These are phyloP conservation scores for Metschnikowia chrysomelidarum DNA, from an alignment of 805 yeast species.

Conservation along the genomic window DNA sequence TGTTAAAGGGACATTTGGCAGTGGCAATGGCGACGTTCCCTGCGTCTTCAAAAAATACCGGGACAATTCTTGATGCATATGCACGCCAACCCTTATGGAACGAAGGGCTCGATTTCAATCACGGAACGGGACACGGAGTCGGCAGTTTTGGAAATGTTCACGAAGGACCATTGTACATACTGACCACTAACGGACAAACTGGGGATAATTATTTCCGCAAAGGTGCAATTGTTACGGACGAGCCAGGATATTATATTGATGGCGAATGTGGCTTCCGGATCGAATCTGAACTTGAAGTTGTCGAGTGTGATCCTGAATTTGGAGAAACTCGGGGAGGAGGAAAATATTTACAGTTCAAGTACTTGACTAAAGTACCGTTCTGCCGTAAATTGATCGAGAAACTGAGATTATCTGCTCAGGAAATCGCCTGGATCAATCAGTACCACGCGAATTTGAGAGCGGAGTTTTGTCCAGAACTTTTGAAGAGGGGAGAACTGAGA, in stretches of 20 bases:
- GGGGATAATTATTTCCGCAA: conserved; percentile 37
- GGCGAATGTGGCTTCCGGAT: conserved; percentile 89
- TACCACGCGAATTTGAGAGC: conserved; percentile 32
- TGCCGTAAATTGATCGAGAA: conserved; percentile 35
- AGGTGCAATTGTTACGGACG: conserved; percentile 84
- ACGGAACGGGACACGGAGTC: conserved; percentile 98
- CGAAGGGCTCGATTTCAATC: conserved; percentile 81
- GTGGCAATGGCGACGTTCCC: conserved; percentile 81
- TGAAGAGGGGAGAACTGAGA: conserved; percentile 52
- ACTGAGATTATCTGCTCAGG: conserved; percentile 27
- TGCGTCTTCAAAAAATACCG: conserved; percentile 56
- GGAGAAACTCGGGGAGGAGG: conserved; percentile 31
- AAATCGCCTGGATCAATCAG: conserved; percentile 39
- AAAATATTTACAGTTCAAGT: conserved; percentile 36
- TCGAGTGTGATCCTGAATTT: conserved; percentile 40
- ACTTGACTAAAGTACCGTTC: conserved; percentile 43
- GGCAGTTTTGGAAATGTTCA: conserved; percentile 90
- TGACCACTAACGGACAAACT: conserved; percentile 52
- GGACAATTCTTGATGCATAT: conserved; percentile 71
- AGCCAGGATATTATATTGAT: conserved; percentile 91
- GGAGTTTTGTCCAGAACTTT: conserved; percentile 37
- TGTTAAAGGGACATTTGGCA: conserved; percentile 87
- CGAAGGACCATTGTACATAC: conserved; percentile 90
- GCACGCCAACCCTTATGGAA: conserved; percentile 84
- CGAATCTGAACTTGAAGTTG: conserved; percentile 74